phyloP scores from a whole-genome alignment of 345 rosid species.

The Erysimum cheiranthoides region DNA sequence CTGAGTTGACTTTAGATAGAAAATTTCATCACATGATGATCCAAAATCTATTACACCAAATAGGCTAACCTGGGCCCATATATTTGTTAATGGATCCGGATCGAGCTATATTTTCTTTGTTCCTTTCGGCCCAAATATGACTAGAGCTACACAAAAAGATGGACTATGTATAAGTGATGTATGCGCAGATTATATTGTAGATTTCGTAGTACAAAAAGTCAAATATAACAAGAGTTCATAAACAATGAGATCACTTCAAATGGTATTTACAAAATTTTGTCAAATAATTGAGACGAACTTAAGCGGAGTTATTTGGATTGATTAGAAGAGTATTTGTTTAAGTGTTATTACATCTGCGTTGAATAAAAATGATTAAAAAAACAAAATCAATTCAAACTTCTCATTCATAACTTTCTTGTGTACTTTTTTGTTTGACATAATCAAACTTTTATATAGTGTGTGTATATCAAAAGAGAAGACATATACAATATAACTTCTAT shows the following conservation, averaged over 20 bases:
- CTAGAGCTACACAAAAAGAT: not conserved
- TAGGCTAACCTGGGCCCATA: constrained; percentile 5
- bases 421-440: not conserved
- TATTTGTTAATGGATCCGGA: not conserved
- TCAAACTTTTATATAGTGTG: not conserved
- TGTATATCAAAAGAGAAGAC: not conserved
- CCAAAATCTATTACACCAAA: not conserved
- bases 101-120: not conserved
- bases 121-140: not conserved
- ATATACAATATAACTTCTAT: too few species aligned
- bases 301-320: not conserved
- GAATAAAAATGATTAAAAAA: too few species aligned
- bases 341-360: not conserved
- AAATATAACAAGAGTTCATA: not conserved
- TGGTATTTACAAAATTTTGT: not conserved
- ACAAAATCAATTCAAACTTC: not conserved
- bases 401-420: not conserved
- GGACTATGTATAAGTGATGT: not conserved
- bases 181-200: not conserved
- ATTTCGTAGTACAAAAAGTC: not conserved
- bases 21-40: not conserved
- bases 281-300: not conserved
- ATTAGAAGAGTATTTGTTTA: not conserved
- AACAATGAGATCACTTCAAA: not conserved
- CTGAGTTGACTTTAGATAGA: not conserved